Conservation (phyloP, 192 early-diverging fungal genomes). For the Coemansia nantahalensis region DNA sequence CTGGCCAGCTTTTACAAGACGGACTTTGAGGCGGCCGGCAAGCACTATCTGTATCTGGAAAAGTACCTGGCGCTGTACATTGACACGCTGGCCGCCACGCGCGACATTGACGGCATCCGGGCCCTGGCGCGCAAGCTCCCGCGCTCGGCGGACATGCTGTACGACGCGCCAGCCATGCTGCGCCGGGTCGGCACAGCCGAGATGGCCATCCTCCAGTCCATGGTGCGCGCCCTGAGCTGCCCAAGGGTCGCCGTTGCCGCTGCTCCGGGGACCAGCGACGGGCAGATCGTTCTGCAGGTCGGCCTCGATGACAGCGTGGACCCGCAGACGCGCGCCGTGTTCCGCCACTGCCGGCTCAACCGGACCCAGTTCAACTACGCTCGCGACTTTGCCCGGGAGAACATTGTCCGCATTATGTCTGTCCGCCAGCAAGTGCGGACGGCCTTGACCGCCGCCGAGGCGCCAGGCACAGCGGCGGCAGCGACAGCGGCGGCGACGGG, state of each 20-base stretch:
- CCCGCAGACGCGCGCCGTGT: conserved; percentile 16
- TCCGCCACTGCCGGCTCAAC: conserved; percentile 41
- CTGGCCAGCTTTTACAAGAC: conserved; percentile 53
- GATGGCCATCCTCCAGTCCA: conserved; percentile 13
- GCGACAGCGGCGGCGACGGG: neutral
- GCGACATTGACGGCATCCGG: conserved; percentile 30
- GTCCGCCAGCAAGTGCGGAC: conserved; percentile 7
- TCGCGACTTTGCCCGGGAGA: conserved; percentile 39
- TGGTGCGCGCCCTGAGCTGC: conserved; percentile 34
- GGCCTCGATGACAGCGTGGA: neutral
- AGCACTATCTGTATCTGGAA: conserved; percentile 51
- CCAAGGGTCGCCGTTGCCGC: conserved; percentile 37
- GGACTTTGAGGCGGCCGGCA: conserved; percentile 46
- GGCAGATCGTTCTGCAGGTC: conserved; percentile 33
- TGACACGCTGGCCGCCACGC: conserved; percentile 29
- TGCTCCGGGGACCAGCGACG: conserved; percentile 10
- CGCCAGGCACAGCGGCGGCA: neutral
- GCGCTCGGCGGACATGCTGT: conserved; percentile 31
- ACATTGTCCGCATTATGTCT: conserved; percentile 27
- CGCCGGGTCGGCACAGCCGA: conserved; percentile 13
- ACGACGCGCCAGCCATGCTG: conserved; percentile 8
- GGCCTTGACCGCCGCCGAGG: neutral
- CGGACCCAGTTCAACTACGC: conserved; percentile 34
- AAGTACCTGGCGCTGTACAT: conserved; percentile 44
- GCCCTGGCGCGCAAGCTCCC: conserved; percentile 41